Base-by-base conservation (phyloP, 2,329 filamentous ascomycete species). In the Pyrenophora tritici-repentis region DNA sequence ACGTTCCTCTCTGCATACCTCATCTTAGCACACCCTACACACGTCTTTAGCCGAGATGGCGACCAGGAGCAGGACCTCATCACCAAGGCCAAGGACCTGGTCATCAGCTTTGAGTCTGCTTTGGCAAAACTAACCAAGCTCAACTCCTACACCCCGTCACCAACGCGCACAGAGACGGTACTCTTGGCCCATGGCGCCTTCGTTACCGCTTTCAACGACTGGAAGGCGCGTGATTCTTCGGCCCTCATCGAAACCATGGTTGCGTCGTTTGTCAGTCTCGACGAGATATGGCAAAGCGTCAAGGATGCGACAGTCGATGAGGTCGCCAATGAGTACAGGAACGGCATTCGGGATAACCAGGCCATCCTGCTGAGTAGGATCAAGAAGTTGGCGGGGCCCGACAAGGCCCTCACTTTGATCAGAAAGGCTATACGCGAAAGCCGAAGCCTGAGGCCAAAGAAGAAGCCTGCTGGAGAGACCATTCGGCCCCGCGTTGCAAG, bases 171-270 rank as follows among this genome's bases (percentile, higher is more conserved):
- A 24, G 82, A 85, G 45, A 80, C 82, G 1, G 78, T 94, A 14
- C 82, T 86, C 0, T 83, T 90, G 61, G 80, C 84, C 1, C 90
- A 92, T 66, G 83, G 87, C 26, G 83, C 86, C 0, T 94, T 91
- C 61, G 84, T 87, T 62, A 87, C 89, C 45, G 88, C 88, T 1
- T 92, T 94, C 66, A 88, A 90, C 53, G 86, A 88, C 3, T 94
- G 90, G 90, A 91, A 92, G 73, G 86, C 89, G 1, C 83, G 89
- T 44, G 90, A 93, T 68, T 90, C 88, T 0, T 86, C 86, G 46
- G 86, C 89, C 0, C 78, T 94, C 4, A 85, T 93, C 44, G 88
- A 92, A 63, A 87, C 90, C 47, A 92, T 94, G 89, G 81, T 93
- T n/a, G 82, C 90, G 65, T 89, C 91, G 58, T 92, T 93, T 71